Conservation (phyloP, 2,329 filamentous ascomycete genomes). For the Cercospora citrullina region DNA sequence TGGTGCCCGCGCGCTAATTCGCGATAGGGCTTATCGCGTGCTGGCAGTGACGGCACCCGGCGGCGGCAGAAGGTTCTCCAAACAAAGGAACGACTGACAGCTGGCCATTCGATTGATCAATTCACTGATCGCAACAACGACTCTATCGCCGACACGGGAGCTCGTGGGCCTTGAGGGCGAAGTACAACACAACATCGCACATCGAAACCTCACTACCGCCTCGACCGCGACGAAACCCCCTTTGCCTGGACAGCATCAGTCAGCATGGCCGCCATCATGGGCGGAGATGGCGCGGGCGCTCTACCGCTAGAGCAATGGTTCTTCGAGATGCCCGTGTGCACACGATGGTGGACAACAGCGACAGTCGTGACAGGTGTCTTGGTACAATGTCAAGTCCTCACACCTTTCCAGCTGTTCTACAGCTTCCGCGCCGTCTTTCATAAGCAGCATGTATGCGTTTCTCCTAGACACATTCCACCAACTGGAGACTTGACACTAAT, state of each 20-base stretch:
- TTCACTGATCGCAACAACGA: not conserved
- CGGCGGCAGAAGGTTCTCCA: not conserved
- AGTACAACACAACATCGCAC: not conserved
- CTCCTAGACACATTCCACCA: too few species aligned
- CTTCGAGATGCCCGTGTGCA: slow-evolving; percentile 97
- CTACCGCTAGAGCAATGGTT: slow-evolving; percentile 96
- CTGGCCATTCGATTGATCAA: slow-evolving; percentile 1
- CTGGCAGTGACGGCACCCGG: not conserved
- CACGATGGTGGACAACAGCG: slow-evolving; percentile 93
- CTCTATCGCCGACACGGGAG: not conserved
- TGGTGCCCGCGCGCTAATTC: slow-evolving; percentile 2
- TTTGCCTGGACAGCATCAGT: not conserved
- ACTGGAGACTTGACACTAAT: too few species aligned
- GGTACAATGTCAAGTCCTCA: slow-evolving; percentile 90
- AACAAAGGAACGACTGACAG: slow-evolving; percentile 7
- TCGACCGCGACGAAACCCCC: not conserved
- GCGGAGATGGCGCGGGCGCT: slow-evolving; percentile 51
- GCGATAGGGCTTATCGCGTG: slow-evolving; percentile 5
- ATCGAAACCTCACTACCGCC: not conserved
- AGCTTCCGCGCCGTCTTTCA: slow-evolving; percentile 88
- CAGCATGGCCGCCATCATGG: slow-evolving; percentile 49
- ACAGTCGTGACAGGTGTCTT: slow-evolving; percentile 83
- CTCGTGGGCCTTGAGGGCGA: not conserved
- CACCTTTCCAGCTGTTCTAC: slow-evolving; percentile 95
- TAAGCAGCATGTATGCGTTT: slow-evolving; percentile 75